Evolutionary conservation across 2,329 filamentous ascomycete species (phyloP).

Genomic region (Arachnomyces sp.): DNA sequence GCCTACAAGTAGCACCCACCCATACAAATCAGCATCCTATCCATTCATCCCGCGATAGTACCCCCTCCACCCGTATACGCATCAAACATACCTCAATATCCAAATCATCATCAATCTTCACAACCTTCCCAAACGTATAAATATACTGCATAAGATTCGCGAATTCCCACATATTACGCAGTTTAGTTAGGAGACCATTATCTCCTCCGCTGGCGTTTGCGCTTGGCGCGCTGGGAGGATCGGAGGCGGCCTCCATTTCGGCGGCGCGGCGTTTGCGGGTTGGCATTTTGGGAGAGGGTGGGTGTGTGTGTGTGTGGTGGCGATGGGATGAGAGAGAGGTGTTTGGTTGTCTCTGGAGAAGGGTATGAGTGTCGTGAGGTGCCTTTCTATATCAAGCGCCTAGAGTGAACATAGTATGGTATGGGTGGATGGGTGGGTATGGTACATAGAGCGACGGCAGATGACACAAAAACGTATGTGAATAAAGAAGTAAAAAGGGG

Average conservation of each 20-base stretch:
- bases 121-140: constrained; percentile 74
- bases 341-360: too few species aligned
- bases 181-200: constrained; percentile 49
- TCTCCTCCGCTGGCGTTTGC: constrained; percentile 29
- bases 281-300: constrained; percentile 37
- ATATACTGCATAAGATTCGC: constrained; percentile 91
- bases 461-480: neutral
- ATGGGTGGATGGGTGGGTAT: too few species aligned
- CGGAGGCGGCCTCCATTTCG: constrained; percentile 45
- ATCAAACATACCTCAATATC: constrained; percentile 68
- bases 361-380: too few species aligned
- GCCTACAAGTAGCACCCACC: constrained; percentile 52
- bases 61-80: neutral
- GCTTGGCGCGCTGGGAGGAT: constrained; percentile 18
- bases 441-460: too few species aligned
- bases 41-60: constrained; percentile 6
- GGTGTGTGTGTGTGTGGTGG: constrained; percentile 22
- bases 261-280: constrained; percentile 49
- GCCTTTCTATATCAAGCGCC: too few species aligned
- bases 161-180: constrained; percentile 94
- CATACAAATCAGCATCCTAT: neutral
- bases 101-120: constrained; percentile 82
- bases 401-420: too few species aligned
- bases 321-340: too few species aligned
- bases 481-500: too few species aligned